phyloP scores from a whole-genome alignment of 176 grass and related monocot species.

The Luzula sylvatica region DNA sequence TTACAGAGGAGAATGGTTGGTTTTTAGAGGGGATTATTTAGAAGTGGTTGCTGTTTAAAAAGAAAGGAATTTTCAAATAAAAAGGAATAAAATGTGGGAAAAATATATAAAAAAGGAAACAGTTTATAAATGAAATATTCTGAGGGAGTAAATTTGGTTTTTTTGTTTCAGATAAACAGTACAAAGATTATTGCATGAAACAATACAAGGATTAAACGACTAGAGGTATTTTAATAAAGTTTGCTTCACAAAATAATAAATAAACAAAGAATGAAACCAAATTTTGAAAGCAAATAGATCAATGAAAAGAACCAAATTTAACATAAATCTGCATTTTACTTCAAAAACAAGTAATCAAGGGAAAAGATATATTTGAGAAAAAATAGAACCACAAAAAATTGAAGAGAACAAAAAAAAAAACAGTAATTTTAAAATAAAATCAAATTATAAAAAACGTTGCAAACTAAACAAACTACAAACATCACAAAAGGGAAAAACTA shows the following conservation, averaged over 20 bases:
- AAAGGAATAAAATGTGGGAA: neutral
- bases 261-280: neutral
- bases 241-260: neutral
- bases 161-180: neutral
- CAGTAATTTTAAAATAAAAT: neutral
- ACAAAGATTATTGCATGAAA: slow-evolving; percentile 3
- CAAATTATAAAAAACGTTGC: slow-evolving; percentile 3
- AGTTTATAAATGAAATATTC: neutral
- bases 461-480: neutral
- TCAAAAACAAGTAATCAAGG: neutral
- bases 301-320: slow-evolving; percentile 1
- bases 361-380: slow-evolving; percentile 7
- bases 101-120: neutral
- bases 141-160: neutral
- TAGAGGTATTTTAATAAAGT: neutral
- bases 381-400: neutral
- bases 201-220: neutral
- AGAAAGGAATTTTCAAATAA: neutral
- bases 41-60: no score
- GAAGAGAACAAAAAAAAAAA: neutral
- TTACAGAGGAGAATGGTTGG: neutral
- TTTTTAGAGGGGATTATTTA: no score
- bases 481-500: neutral
- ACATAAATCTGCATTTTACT: slow-evolving; percentile 7
- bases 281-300: neutral